Evolutionary conservation across 2,329 filamentous ascomycete genomes (phyloP).

Genomic region (Fusarium piperis): DNA sequence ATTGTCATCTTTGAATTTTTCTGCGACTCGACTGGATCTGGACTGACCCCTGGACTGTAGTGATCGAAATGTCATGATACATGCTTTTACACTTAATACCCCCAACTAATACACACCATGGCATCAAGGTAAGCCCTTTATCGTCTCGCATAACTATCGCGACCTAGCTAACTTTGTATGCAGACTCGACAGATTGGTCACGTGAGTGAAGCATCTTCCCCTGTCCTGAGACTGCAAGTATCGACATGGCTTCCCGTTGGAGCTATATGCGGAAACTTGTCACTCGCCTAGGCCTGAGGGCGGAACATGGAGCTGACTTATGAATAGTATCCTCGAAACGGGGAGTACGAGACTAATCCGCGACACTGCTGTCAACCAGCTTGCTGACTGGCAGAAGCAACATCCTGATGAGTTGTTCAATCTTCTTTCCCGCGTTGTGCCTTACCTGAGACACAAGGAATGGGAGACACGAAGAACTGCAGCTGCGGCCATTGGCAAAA

Average conservation of each 20-base stretch:
- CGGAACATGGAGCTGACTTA: conserved; percentile 21
- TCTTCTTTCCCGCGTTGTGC: conserved; percentile 90
- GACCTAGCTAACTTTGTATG: conserved; percentile 21
- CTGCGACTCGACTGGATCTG: background rate
- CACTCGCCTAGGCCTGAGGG: background rate
- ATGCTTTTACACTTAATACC: conserved; percentile 25
- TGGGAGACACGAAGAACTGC: conserved; percentile 97
- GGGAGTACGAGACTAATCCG: conserved; percentile 96
- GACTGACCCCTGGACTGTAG: conserved; percentile 28
- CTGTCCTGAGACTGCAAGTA: background rate
- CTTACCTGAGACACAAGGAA: conserved; percentile 92
- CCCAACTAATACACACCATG: conserved; percentile 57
- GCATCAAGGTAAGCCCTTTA: conserved; percentile 61
- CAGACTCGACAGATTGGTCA: conserved; percentile 86
- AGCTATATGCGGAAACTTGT: background rate
- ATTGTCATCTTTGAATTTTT: conserved; percentile 11
- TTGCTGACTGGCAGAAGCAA: conserved; percentile 97
- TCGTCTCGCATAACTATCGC: background rate
- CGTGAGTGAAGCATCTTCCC: conserved; percentile 66
- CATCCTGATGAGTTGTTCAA: conserved; percentile 98
- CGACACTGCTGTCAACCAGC: conserved; percentile 95
- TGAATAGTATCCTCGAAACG: conserved; percentile 86
- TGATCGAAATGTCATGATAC: conserved; percentile 45
- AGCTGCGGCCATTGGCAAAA: conserved; percentile 92
- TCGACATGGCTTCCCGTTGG: background rate